phyloP scores from a whole-genome alignment of 2,329 filamentous ascomycete species.

The Botryotinia narcissicola region DNA sequence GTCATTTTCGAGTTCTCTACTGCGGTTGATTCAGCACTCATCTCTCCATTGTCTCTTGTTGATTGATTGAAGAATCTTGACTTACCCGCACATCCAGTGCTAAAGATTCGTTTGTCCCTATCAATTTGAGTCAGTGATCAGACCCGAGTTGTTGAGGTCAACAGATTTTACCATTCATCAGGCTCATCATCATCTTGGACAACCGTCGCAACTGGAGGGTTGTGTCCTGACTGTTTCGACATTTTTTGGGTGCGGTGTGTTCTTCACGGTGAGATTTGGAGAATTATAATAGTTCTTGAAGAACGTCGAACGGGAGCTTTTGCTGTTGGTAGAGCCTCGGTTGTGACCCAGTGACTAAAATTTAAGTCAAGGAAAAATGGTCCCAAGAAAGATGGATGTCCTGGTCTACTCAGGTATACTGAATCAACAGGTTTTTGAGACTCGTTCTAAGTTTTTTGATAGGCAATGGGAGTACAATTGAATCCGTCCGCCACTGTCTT shows the following conservation, averaged over 20 bases:
- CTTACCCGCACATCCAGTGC: slow-evolving; percentile 86
- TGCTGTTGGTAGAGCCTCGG: slow-evolving; percentile 27
- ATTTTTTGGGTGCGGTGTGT: slow-evolving; percentile 23
- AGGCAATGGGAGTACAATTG: slow-evolving; percentile 82
- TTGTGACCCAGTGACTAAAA: slow-evolving; percentile 23
- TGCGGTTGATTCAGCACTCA: slow-evolving; percentile 41
- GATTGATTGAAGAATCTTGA: slow-evolving; percentile 7
- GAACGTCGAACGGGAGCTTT: not conserved
- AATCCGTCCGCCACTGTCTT: slow-evolving; percentile 86
- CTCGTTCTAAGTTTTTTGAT: slow-evolving; percentile 20
- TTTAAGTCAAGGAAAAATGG: slow-evolving; percentile 47
- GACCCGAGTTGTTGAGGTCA: slow-evolving; percentile 22
- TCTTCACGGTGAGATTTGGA: slow-evolving; percentile 16
- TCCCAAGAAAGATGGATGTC: slow-evolving; percentile 74
- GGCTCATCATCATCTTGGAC: slow-evolving; percentile 76
- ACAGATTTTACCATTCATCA: slow-evolving; percentile 76
- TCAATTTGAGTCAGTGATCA: slow-evolving; percentile 28
- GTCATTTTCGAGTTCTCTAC: slow-evolving; percentile 89
- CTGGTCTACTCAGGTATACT: slow-evolving; percentile 82
- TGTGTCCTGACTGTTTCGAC: slow-evolving; percentile 37
- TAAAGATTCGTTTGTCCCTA: slow-evolving; percentile 98
- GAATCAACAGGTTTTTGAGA: not conserved
- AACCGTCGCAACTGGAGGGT: slow-evolving; percentile 36
- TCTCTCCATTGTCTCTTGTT: not conserved
- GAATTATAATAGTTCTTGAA: not conserved